These are phyloP conservation scores for Pyronema domesticum DNA, from an alignment of 495 filamentous ascomycete species.

Conservation along the genomic window DNA sequence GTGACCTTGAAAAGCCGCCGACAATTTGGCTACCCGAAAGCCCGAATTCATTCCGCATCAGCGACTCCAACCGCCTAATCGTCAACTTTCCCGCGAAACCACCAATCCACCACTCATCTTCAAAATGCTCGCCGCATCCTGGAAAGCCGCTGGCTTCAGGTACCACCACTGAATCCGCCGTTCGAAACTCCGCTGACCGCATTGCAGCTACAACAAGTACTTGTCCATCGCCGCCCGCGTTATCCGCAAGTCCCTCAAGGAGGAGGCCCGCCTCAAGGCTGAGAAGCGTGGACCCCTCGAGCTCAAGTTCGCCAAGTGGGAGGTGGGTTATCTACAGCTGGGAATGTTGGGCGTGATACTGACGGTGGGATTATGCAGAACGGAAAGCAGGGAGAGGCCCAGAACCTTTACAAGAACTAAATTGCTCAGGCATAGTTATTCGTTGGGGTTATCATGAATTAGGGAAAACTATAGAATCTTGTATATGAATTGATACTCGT, in stretches of 20 bases:
- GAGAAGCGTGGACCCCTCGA: slow-evolving; percentile 85
- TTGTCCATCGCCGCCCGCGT: slow-evolving; percentile 57
- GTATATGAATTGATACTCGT: slow-evolving; percentile 1
- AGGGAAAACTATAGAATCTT: background rate
- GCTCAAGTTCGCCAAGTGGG: slow-evolving; percentile 87
- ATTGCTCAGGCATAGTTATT: background rate
- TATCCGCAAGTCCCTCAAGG: slow-evolving; percentile 85
- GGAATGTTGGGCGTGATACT: slow-evolving; percentile 3
- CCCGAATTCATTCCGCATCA: background rate
- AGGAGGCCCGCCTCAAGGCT: slow-evolving; percentile 64
- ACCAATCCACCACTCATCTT: slow-evolving; percentile 20
- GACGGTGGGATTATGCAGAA: slow-evolving; percentile 37
- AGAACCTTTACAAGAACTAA: slow-evolving; percentile 17
- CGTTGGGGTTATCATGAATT: background rate
- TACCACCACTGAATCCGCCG: slow-evolving; percentile 29
- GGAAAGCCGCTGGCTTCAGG: slow-evolving; percentile 96
- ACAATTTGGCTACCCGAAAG: background rate
- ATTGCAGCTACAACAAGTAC: slow-evolving; percentile 64
- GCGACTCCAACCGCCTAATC: background rate
- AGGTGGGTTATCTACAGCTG: slow-evolving; percentile 35
- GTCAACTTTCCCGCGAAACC: slow-evolving; percentile 5
- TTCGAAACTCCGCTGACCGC: background rate
- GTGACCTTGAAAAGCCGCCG: no score
- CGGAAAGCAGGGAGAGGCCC: slow-evolving; percentile 54
- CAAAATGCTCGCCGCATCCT: slow-evolving; percentile 95